Evolutionary conservation across 2,329 filamentous ascomycete species (phyloP), one percentile per base, ranked within the genome.

Genomic region (Colletotrichum eleusines): DNA sequence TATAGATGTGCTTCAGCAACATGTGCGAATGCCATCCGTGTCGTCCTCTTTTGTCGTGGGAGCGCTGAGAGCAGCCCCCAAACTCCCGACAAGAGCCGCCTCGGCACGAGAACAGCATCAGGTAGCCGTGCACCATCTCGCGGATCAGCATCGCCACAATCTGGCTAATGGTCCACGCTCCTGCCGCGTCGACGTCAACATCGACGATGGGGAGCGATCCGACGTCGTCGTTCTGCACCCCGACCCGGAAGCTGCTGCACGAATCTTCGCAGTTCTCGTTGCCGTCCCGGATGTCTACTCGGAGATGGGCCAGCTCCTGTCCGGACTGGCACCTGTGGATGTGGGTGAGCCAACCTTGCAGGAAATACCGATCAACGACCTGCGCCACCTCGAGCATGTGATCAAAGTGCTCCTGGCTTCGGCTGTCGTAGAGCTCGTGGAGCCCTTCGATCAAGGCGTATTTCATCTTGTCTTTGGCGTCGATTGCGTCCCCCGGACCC

Each of bases 141-240:
- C 75, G 72, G 4, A 81, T 72, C 2, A 81, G 69, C 38, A 73
- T 66, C 69, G 77, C 73, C n/a, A 81, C 72, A 23, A 81, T 77
- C 46, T 76, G 76, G 23, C 55, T 12, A 40, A 70, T 76, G 72
- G 54, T 82, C 80, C 14, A 55, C 14, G 2, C 31, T 12, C 38
- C 50, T 28, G 35, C 26, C 18, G 61, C 33, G 7, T 63, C 61
- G 23, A 63, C 53, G 50, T 63, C 61, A 16, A 63, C 9, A 1
- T 55, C 26, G 16, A 63, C 61, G 35, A 44, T 5, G 20, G 61
- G 61, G 2, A 44, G 38, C 16, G 61, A 55, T 1, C 38, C 38
- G n/a, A 35, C 18, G 3, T 14, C 7, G 9, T 18, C 50, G 26
- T 38, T n/a, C 20, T 16, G 48, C 35, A 35, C 12, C 6, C 9